Evolutionary conservation across 1,139 yeast genomes (phyloP), one percentile per base, ranked within the genome.

Genomic region (Insectozyma bohioensis): DNA sequence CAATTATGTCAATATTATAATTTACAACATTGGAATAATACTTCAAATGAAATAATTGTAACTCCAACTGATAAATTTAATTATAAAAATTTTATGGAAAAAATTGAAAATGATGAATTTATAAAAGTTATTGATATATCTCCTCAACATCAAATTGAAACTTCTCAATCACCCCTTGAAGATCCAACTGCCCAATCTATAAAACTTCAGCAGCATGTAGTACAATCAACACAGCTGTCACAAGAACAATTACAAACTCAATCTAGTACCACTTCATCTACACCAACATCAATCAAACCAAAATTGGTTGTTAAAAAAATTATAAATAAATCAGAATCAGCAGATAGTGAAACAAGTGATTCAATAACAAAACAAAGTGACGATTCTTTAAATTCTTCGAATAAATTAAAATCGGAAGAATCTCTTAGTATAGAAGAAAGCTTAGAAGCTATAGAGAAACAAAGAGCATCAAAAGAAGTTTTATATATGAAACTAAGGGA

Each of bases 1-100:
- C 84, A 82, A 42, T 58, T 81, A 20, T 85, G 88, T 11, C 83
- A 79, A 24, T 80, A 80, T 52, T 81, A 82, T 49, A 61, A 67
- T 17, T 54, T 83, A 35, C 51, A 49, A 31, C 65, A 59, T 35
- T 49, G 54, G 54, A 58, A 56, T 36, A 54, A 50, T 36, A 42
- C 41, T n/a, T 18, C 26, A 23, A 52, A 51, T 34, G 63, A 58
- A 27, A 59, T 59, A 7, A 41, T 54, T n/a, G 64, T 56, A 6
- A 49, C 54, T 6, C 48, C 52, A 6, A 35, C 36, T 10, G 44
- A 41, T 3, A 47, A 41, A 4, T 40, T 46, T 24, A 49, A 56
- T 31, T 58, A 58, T 35, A 30, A 31, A 13, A 37, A 27, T 11
- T 44, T 53, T 28, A 30, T 36, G 9, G 30, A 31, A 16, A 35